These are phyloP conservation scores for Magnusiomyces paraingens DNA, from an alignment of 1,139 yeast genomes.

Conservation along the genomic window DNA sequence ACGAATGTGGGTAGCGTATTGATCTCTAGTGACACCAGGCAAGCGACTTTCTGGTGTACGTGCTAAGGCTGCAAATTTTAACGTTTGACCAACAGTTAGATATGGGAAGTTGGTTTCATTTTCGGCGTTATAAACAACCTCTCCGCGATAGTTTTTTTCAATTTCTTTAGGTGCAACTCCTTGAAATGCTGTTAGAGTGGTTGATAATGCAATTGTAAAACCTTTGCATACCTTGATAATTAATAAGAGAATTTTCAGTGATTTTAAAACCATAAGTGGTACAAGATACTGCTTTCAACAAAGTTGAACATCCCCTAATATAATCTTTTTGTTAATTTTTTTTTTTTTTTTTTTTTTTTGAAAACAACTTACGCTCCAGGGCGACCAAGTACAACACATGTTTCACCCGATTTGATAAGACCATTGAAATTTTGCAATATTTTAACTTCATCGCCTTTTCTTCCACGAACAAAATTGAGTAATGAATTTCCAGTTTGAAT, in stretches of 20 bases:
- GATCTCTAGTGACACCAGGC: constrained; percentile 50
- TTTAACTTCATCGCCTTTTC: constrained; percentile 38
- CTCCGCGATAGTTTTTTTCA: constrained; percentile 51
- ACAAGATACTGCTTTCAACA: constrained; percentile 61
- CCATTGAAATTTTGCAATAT: constrained; percentile 68
- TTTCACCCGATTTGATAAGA: constrained; percentile 59
- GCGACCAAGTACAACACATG: constrained; percentile 71
- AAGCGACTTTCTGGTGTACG: constrained; percentile 63
- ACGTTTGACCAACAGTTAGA: constrained; percentile 63
- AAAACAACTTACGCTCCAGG: constrained; percentile 44
- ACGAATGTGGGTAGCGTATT: constrained; percentile 55
- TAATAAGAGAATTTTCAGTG: constrained; percentile 41
- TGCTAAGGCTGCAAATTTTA: constrained; percentile 55
- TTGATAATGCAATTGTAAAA: constrained; percentile 19
- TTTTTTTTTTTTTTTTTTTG: no score
- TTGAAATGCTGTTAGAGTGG: neutral
- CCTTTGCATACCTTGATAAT: constrained; percentile 29
- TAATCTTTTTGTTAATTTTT: no score
- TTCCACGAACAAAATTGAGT: constrained; percentile 24
- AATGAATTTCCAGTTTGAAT: neutral
- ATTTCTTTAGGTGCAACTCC: constrained; percentile 41
- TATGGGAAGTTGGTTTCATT: constrained; percentile 68
- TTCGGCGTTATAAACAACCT: constrained; percentile 67
- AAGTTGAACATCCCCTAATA: constrained; percentile 66
- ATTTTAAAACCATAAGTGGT: constrained; percentile 67